phyloP scores from a whole-genome alignment of 2,329 filamentous ascomycete species.

The Decorospora gaudefroyi region DNA sequence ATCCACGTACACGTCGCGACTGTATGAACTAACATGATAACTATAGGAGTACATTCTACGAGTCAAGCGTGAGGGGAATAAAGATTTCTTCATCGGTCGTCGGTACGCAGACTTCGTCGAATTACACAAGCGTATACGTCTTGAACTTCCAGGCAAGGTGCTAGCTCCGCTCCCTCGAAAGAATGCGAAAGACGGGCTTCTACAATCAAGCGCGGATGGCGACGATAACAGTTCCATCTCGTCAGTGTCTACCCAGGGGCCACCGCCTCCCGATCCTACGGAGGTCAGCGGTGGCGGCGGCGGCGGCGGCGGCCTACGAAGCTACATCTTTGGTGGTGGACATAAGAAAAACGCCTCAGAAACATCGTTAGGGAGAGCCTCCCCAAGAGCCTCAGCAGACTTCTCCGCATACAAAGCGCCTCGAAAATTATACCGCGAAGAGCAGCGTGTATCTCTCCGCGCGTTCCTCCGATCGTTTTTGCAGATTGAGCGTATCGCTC shows the following conservation, averaged over 20 bases:
- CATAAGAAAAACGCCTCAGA: conserved; percentile 52
- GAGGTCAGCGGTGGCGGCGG: conserved; percentile 42
- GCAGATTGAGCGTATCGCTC: conserved; percentile 80
- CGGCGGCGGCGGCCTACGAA: conserved; percentile 50
- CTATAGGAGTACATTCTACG: conserved; percentile 83
- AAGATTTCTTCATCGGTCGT: conserved; percentile 78
- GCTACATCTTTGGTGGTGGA: conserved; percentile 49
- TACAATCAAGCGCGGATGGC: conserved; percentile 59
- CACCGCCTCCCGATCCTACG: conserved; percentile 44
- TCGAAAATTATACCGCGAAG: conserved; percentile 77
- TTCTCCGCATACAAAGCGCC: conserved; percentile 46
- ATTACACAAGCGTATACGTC: conserved; percentile 76
- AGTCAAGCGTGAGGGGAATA: conserved; percentile 75
- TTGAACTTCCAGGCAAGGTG: conserved; percentile 88
- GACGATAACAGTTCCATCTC: conserved; percentile 81
- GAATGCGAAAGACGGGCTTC: conserved; percentile 78
- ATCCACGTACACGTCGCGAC: neutral
- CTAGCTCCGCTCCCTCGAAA: conserved; percentile 86
- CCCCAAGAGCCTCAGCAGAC: conserved; percentile 43
- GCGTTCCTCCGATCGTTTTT: conserved; percentile 88
- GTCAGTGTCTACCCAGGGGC: conserved; percentile 72
- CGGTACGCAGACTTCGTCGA: conserved; percentile 86
- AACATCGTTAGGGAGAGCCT: conserved; percentile 43
- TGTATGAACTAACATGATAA: conserved; percentile 6
- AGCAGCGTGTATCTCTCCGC: conserved; percentile 85